phyloP scores from a whole-genome alignment of 257 asterid species.

The Gardenia jasminoides region DNA sequence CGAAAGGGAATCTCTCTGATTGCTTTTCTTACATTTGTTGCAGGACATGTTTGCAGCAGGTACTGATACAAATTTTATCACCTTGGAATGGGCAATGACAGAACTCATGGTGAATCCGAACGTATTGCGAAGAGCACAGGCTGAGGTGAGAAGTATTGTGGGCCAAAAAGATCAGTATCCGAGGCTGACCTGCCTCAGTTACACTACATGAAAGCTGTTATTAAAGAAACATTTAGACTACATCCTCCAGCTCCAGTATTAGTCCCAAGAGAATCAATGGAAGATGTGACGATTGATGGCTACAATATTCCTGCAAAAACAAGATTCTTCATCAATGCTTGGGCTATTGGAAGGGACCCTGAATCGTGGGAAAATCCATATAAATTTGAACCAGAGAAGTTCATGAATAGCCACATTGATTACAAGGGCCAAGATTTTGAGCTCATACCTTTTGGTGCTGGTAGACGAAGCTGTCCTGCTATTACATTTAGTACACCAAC shows the following conservation, averaged over 20 bases:
- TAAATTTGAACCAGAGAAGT: conserved; percentile 45
- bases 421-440: conserved; percentile 57
- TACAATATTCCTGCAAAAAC: conserved; percentile 40
- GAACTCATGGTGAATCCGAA: conserved; percentile 48
- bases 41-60: conserved; percentile 82
- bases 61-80: conserved; percentile 54
- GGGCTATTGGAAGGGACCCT: conserved; percentile 61
- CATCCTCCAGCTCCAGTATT: conserved; percentile 57
- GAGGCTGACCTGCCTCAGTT: conserved; percentile 44
- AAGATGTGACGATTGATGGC: conserved; percentile 35
- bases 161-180: conserved; percentile 33
- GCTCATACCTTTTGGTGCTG: conserved; percentile 63
- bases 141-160: conserved; percentile 43
- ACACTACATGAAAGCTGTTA: conserved; percentile 45
- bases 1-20: not conserved
- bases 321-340: conserved; percentile 48
- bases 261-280: conserved; percentile 55
- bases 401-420: conserved; percentile 45
- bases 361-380: conserved; percentile 49
- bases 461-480: conserved; percentile 61
- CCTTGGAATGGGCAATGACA: conserved; percentile 64
- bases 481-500: conserved; percentile 40
- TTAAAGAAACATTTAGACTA: conserved; percentile 51
- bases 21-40: not conserved
- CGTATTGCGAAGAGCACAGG: conserved; percentile 38